Percentiles rank a stretch among this genome's conserved stretches.
Evolutionary conservation across 2,329 filamentous ascomycete species (phyloP).

Genomic region (Alternaria brassicicola): DNA sequence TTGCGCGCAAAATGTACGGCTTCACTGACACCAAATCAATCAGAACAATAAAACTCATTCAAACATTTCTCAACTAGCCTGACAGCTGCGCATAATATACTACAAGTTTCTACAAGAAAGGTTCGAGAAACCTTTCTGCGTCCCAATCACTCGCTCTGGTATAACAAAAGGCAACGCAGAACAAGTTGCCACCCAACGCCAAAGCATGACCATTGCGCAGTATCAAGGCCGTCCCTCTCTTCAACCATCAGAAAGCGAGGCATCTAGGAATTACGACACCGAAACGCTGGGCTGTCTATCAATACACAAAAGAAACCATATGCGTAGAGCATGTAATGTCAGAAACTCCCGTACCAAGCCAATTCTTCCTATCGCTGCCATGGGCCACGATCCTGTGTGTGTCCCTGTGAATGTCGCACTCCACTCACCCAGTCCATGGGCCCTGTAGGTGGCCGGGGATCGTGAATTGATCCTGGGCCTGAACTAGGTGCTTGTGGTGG

Average conservation of each 20-base stretch:
- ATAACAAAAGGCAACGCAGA: background rate
- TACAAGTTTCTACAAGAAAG: conserved; percentile 1
- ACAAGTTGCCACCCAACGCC: background rate
- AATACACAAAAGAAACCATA: conserved; percentile 1
- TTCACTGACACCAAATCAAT: too few species aligned
- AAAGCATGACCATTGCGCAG: background rate
- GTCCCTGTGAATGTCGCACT: conserved; percentile 27
- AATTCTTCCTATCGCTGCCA: conserved; percentile 18
- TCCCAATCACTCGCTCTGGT: background rate
- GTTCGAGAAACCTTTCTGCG: background rate
- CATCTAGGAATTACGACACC: background rate
- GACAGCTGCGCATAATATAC: background rate
- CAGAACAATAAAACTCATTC: background rate
- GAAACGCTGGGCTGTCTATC: background rate
- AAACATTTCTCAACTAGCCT: background rate
- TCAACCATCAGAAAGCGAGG: background rate
- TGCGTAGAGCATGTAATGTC: background rate
- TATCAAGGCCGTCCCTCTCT: background rate
- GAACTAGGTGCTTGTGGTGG: conserved; percentile 20
- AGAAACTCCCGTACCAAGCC: background rate
- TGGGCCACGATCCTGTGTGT: conserved; percentile 21
- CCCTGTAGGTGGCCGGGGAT: conserved; percentile 21
- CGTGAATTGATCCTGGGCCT: conserved; percentile 21
- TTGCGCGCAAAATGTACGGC: too few species aligned
- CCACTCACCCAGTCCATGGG: conserved; percentile 31